Evolutionary conservation across 1,139 yeast species (phyloP), one percentile per base, ranked within the genome.

Genomic region (Yamadazyma aaseri): DNA sequence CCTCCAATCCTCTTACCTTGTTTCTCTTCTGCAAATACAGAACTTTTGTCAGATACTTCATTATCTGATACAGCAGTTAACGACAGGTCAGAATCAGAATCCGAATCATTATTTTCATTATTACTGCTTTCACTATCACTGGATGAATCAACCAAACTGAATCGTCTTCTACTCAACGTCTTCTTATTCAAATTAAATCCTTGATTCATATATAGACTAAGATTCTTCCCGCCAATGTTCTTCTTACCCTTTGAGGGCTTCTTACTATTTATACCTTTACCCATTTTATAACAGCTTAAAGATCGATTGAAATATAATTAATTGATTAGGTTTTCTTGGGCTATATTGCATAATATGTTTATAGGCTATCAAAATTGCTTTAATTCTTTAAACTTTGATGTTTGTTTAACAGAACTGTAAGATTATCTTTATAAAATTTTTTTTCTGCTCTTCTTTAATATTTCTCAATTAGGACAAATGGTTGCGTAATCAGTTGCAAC

Each of bases 31-130:
- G 20, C 24, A 14, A 36, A n/a, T 12, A 34, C 31, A 2, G 43
- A 37, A 18, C 40, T 35, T 11, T 32, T 35, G 5, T 51, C 58
- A 5, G 55, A 55, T 15, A 58, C 26, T 3, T 23, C 66, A 27
- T 51, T 52, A 25, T 64, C 73, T 2, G 70, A 63, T 16, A 65
- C 64, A 2, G 69, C 73, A 0, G 75, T 68, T 24, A 71, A 48
- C 3, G 73, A 66, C 13, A 69, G 58, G 40, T 53, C 65, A 3
- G 63, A 55, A 22, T 51, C 56, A 6, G 56, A 48, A 8, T 39
- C 51, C n/a, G 50, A 42, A 5, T 16, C 21, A 28, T 39, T 29
- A 6, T 21, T 29, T 34, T 22, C 41, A 10, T 41, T 38, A 13
- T 36, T 30, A 24, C 39, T 36, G 6, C n/a, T 10, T 3, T 41